Base-by-base conservation (phyloP, 2,329 filamentous ascomycete species). In the Cladorrhinum sp. region DNA sequence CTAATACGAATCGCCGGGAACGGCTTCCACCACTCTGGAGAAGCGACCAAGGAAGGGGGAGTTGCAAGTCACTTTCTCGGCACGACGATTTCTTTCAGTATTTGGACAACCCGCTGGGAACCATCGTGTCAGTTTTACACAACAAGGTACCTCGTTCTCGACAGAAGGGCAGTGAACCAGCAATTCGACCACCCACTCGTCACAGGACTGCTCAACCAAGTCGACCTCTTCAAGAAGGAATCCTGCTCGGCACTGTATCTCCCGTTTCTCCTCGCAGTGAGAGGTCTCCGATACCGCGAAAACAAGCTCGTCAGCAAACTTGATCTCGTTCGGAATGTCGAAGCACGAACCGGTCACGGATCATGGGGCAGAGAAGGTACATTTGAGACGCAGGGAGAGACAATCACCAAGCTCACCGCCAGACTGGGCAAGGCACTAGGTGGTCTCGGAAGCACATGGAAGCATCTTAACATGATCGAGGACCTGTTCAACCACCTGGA, bases 181-280 rank as follows among this genome's bases (percentile, higher is more conserved):
- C 41, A 45, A 7, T 45, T 45, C 41, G 18, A 45, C 41, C 41
- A 45, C 20, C 41, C 41, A 13, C 18, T 45, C 8, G 41, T 45
- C 41, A 45, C 41, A 2, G 16, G 41, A 5, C 50, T 54, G 51
- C 23, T 54, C 16, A 29, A 54, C 12, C 23, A 41, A 23, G 22
- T 56, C 24, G 41, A 49, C n/a, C 22, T 27, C 0, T 56, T 56
- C 23, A 45, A 27, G 1, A 22, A 24, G 18, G 32, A 56, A 20
- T 56, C 54, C 9, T 32, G 25, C 3, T 56, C 54, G 8, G 27
- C 54, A 3, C 36, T 56, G 3, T 56, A 56, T 24, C 54, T 56
- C 2, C 54, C 38, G 1, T 56, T 56, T 8, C 10, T 16, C 0
- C 23, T 56, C 7, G 20, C 22, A 2, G 38, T 32, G 0, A 48